Base-by-base conservation (phyloP, 768 basidiomycete genomes). In the Erythrobasidium yunnanense region DNA sequence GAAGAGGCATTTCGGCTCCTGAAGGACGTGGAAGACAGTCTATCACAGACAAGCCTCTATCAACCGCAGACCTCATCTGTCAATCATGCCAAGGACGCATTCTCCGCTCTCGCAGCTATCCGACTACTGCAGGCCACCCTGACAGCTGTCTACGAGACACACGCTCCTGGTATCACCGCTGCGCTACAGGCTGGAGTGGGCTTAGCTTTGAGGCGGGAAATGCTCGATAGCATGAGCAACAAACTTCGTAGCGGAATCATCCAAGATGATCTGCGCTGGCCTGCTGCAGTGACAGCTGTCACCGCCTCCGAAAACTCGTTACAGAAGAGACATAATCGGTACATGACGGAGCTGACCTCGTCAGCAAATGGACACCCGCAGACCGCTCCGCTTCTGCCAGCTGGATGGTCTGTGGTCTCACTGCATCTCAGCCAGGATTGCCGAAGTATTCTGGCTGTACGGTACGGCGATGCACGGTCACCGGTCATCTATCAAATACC, bases 401-500 rank as follows among this genome's bases (percentile, higher is more conserved):
- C 72, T 1, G 82, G 85, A 66, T 97, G 93, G 92, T 85, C 84
- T 3, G 81, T 90, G 22, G 78, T 95, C 66, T 87, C 85, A 68
- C 83, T 97, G 70, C 87, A 81, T 72, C 80, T 96, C 62, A 86
- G 88, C 0, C 83, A 87, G 1, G 90, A 95, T 72, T 84, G 84
- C 68, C 85, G 82, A 68, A 86, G 87, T 5, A 80, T 97, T 74
- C 85, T 96, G 69, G 77, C 95, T 49, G 84, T 87, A 2, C 84
- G 92, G 17, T 85, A 90, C 71, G 81, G 85, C 23, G 79, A 82
- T 1, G 79, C 79, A 0, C 75, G 76, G 17, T 76, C 81, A 2
- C 87, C 90, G 0, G 78, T 96, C 25, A 79, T 96, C 13, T 90
- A 97, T 76, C 88, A 87, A 68, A 79, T 97, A 1, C 93, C 95